A percentile compares a stretch with the other conserved stretches of the same genome.
These are phyloP conservation scores for Rhodomyrtus tomentosa DNA, from an alignment of 345 rosid genomes.

Conservation along the genomic window DNA sequence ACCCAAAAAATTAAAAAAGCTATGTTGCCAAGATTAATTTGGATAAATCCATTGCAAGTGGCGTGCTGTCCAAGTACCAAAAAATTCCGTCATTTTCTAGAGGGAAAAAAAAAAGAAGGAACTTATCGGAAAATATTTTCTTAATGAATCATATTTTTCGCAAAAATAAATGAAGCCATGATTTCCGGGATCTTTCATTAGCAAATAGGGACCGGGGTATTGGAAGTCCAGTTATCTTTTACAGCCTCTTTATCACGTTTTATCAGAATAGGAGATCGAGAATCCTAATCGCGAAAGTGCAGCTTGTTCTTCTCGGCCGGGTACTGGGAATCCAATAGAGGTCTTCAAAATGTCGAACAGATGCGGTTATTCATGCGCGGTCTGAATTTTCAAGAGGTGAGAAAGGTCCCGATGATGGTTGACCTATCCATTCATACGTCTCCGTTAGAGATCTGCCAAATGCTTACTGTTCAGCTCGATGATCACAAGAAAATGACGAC, in stretches of 20 bases:
- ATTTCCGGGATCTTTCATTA: not conserved
- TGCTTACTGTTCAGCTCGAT: not conserved
- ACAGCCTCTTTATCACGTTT: not conserved
- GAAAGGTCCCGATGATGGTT: not conserved
- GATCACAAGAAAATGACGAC: not conserved
- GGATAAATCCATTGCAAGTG: too few relatives aligned
- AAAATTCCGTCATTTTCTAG: not conserved
- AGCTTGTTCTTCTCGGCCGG: not conserved
- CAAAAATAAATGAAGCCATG: not conserved
- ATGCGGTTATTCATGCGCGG: not conserved
- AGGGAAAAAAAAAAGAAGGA: too few relatives aligned
- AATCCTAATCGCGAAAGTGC: not conserved
- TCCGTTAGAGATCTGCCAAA: not conserved
- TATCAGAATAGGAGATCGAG: not conserved
- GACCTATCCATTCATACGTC: too few relatives aligned
- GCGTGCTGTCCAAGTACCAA: not conserved
- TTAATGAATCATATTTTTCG: not conserved
- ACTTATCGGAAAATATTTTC: not conserved
- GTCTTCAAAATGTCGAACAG: not conserved
- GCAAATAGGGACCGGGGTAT: not conserved
- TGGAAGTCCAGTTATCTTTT: not conserved
- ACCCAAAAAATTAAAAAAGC: too few relatives aligned
- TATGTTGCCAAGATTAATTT: too few relatives aligned
- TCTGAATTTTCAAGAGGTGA: not conserved
- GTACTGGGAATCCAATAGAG: not conserved